Evolutionary conservation across 2,329 filamentous ascomycete genomes (phyloP).

Genomic region (Trichoderma semiorbis): DNA sequence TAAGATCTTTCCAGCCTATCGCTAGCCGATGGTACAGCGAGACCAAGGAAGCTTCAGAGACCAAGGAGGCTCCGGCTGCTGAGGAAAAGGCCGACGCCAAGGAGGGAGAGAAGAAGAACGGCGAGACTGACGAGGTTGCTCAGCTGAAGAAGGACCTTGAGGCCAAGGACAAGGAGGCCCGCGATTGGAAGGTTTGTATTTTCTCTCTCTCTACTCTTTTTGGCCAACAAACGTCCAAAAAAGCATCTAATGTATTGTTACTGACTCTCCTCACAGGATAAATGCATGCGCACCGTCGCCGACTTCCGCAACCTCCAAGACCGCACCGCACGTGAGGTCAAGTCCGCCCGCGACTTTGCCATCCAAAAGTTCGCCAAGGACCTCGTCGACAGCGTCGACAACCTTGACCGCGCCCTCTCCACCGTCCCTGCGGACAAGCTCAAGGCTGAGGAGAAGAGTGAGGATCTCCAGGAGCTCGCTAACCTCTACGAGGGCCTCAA

Average conservation of each 20-base stretch:
- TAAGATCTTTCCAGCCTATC: conserved; percentile 36
- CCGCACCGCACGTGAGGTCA: conserved; percentile 85
- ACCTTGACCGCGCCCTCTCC: conserved; percentile 86
- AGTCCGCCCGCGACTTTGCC: conserved; percentile 83
- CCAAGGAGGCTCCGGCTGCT: conserved; percentile 29
- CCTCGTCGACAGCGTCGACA: conserved; percentile 92
- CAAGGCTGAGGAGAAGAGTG: conserved; percentile 45
- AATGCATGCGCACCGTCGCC: conserved; percentile 87
- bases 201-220: neutral
- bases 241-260: neutral
- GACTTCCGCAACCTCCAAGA: conserved; percentile 98
- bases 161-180: conserved; percentile 49
- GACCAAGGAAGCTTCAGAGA: conserved; percentile 35
- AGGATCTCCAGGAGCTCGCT: conserved; percentile 65
- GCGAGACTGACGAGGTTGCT: conserved; percentile 36
- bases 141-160: conserved; percentile 51
- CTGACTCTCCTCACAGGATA: conserved; percentile 60
- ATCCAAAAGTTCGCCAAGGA: conserved; percentile 95
- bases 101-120: conserved; percentile 28
- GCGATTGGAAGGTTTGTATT: conserved; percentile 77
- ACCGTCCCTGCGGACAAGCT: conserved; percentile 77
- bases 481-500: conserved; percentile 85
- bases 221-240: neutral
- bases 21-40: conserved; percentile 49
- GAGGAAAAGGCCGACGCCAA: conserved; percentile 28